Base-by-base conservation (phyloP, 225 moss, liverwort and hornwort species). In the Takakia lepidozioides region DNA sequence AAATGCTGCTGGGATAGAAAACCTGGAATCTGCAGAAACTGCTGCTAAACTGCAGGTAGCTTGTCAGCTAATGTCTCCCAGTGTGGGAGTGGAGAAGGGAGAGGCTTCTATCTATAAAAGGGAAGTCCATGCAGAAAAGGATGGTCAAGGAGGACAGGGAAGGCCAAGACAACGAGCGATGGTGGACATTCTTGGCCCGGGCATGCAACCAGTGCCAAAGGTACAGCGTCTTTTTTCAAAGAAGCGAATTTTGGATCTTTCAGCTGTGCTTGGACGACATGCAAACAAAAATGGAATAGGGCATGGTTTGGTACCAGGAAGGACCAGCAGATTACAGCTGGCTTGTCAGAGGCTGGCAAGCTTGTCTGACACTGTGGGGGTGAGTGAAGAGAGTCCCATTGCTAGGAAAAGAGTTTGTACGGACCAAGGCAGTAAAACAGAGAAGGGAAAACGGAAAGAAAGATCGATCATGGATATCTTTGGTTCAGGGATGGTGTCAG, bases 161-260 rank as follows among this genome's bases (percentile, higher is more conserved):
- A 78, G 68, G 34, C 65, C 68, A 19, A 73, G 51, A 56, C 68
- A 78, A 5, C 61, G 72, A 65, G 59, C 72, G 27, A 68, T 78
- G 23, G 62, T 73, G 62, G 72, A 78, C 19, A 78, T 78, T 43
- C 72, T 78, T 61, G 77, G 65, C 7, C 55, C 69, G 15, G 52
- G 23, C 48, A 25, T 19, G 10, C 40, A 38, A 50, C 1, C 53
- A 48, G 24, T 53, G 40, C 59, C 69, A 1, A 73, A 56, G 29
- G n/a, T 60, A 42, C 56, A 69, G 3, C 59, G 1, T 27, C 48
- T 65, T 0, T 66, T 59, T 37, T 43, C 40, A 23, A 58, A 43
- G 0, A 78, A 69, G 10, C 72, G 65, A 13, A 25, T 30, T 1
- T 43, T 66, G 2, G 56, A 53, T 8, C 17, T 53, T 39, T 56